phyloP scores from a whole-genome alignment of 2,329 filamentous ascomycete genomes.

The Monosporascus sp. region DNA sequence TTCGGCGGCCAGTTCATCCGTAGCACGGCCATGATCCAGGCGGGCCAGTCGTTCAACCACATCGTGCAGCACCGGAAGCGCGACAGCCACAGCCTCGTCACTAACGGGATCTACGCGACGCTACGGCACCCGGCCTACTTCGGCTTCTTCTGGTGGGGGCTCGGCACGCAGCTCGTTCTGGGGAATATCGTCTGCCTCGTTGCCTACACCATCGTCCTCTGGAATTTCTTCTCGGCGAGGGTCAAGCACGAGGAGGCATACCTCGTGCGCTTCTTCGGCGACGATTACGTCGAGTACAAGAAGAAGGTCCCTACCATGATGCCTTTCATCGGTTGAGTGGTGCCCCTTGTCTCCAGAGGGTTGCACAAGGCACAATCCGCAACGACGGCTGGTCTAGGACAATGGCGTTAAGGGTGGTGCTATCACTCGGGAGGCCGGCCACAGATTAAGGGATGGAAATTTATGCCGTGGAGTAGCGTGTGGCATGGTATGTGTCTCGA shows the following conservation, averaged over 20 bases:
- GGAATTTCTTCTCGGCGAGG: conserved; percentile 74
- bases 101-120: conserved; percentile 68
- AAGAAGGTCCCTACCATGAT: conserved; percentile 70
- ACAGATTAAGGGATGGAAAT: no score
- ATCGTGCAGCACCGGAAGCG: conserved; percentile 68
- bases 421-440: no score
- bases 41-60: conserved; percentile 89
- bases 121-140: conserved; percentile 91
- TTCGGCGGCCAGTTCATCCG: conserved; percentile 68
- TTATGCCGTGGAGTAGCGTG: no score
- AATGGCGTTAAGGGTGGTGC: no score
- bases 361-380: no score
- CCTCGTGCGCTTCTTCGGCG: conserved; percentile 75
- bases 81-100: conserved; percentile 73
- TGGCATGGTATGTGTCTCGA: no score
- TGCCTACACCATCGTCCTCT: conserved; percentile 70
- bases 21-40: conserved; percentile 81
- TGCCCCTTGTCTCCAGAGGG: not conserved
- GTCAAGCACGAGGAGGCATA: conserved; percentile 75
- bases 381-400: no score
- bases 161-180: conserved; percentile 88
- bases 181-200: conserved; percentile 78
- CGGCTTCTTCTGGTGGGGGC: conserved; percentile 96
- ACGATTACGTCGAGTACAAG: conserved; percentile 73
- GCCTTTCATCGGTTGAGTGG: conserved; percentile 57